Evolutionary conservation across 179 eudicot genomes (phyloP).

Genomic region (Beta lomatogona): DNA sequence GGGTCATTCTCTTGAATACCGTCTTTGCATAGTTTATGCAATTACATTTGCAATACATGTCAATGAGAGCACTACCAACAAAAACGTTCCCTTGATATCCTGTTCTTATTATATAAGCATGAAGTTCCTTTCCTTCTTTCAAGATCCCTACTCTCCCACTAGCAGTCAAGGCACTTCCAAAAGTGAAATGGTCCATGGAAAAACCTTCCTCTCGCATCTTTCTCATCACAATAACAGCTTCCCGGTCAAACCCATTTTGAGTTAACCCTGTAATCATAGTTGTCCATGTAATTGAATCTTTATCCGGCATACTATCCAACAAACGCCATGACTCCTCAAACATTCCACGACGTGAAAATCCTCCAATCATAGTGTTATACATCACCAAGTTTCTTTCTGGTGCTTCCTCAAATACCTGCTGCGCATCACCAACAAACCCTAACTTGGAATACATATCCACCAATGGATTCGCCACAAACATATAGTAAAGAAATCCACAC

Average conservation of each 20-base stretch:
- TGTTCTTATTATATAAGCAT: constrained; percentile 60
- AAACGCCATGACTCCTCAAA: constrained; percentile 56
- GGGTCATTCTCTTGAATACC: constrained; percentile 59
- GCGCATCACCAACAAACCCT: constrained; percentile 52
- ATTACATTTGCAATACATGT: constrained; percentile 85
- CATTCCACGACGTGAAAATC: constrained; percentile 69
- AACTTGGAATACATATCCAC: constrained; percentile 84
- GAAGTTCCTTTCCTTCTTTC: constrained; percentile 81
- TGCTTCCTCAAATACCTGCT: constrained; percentile 63
- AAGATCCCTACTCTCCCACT: constrained; percentile 68
- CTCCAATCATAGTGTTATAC: constrained; percentile 83
- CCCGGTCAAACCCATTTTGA: constrained; percentile 59
- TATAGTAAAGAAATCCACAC: constrained; percentile 70
- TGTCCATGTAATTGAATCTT: constrained; percentile 91
- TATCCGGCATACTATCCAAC: constrained; percentile 61
- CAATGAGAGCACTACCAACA: constrained; percentile 94
- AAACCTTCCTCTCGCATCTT: constrained; percentile 63
- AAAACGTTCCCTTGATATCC: constrained; percentile 55
- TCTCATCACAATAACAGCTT: constrained; percentile 62
- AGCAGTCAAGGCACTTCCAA: constrained; percentile 85
- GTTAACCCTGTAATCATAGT: constrained; percentile 77
- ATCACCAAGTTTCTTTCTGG: constrained; percentile 79
- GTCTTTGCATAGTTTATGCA: constrained; percentile 61
- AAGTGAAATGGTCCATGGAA: constrained; percentile 75
- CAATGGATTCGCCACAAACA: constrained; percentile 83